These are phyloP conservation scores for Botryobasidium botryosum DNA, from an alignment of 768 basidiomycete species.

Conservation along the genomic window DNA sequence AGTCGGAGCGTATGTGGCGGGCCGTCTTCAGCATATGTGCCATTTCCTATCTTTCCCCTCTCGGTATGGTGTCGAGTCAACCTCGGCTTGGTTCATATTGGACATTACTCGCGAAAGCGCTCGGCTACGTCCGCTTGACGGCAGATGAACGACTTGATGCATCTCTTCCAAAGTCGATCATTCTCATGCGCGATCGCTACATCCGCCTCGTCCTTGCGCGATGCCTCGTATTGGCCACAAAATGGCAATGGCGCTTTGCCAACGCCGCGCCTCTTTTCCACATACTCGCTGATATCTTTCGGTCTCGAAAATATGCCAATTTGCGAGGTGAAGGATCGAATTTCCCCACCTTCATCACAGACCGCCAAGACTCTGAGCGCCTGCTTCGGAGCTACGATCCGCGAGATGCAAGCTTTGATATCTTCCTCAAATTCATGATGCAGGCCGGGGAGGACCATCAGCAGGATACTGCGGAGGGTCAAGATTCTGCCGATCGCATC, in stretches of 20 bases:
- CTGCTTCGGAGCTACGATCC: constrained; percentile 32
- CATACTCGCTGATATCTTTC: constrained; percentile 54
- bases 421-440: constrained; percentile 71
- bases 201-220: constrained; percentile 49
- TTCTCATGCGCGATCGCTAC: constrained; percentile 51
- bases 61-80: constrained; percentile 28
- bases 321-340: constrained; percentile 42
- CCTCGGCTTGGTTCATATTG: constrained; percentile 40
- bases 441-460: constrained; percentile 31
- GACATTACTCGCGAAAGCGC: constrained; percentile 40
- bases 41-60: constrained; percentile 59
- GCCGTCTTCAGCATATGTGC: constrained; percentile 50
- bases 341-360: constrained; percentile 54
- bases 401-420: constrained; percentile 54
- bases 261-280: constrained; percentile 42
- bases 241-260: constrained; percentile 61
- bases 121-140: constrained; percentile 42
- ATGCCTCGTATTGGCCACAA: constrained; percentile 51
- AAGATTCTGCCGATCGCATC: constrained; percentile 17
- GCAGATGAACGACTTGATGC: constrained; percentile 30
- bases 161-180: constrained; percentile 17
- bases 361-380: constrained; percentile 28
- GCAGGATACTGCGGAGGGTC: constrained; percentile 11
- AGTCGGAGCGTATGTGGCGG: constrained; percentile 53
- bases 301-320: constrained; percentile 57